Base-by-base conservation (phyloP, 2,329 filamentous ascomycete genomes). In the Cladosporium velox region DNA sequence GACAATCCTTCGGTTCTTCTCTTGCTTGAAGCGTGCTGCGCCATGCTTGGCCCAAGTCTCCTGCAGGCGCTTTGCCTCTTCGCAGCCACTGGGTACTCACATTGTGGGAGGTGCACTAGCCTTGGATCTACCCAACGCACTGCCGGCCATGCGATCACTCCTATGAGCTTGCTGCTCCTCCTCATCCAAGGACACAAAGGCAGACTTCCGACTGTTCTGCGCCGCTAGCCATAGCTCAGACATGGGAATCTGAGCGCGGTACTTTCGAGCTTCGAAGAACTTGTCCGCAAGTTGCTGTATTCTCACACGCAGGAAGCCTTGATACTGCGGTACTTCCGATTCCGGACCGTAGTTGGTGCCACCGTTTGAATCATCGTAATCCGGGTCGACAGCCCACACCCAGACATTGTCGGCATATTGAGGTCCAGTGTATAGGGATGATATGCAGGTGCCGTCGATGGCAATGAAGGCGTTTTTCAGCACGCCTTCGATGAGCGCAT, bases 211-310 rank as follows among this genome's bases (percentile, higher is more conserved):
- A 30, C n/a, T 57, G 8, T 35, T 57, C 32, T 38, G 54, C 10
- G 32, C 8, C 32, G 54, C 54, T 12, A 14, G n/a, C 54, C 30
- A 57, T 32, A 38, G 21, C 28, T 34, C 54, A 38, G 54, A 34
- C 54, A 57, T 38, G n/a, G 28, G 32, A 12, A 34, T 6, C 32
- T 57, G n/a, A 6, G 28, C 2, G 2, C n/a, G n/a, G 21, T 32
- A 38, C 30, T 57, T 57, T 15, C 54, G 54, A 34, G 54, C 54
- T 57, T 57, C 32, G 30, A 38, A 57, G 30, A 38, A 57, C 21
- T 38, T 57, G 54, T 57, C 54, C 26, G 32, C 54, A 35, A 38
- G 8, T 21, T 57, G 30, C 12, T 57, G 54, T 15, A 57, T 14
- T n/a, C 54, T 38, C 18, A 57, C 32, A 15, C 11, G 54, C n/a